phyloP scores from a whole-genome alignment of 164 flowering plant genomes.

The Macadamia integrifolia region DNA sequence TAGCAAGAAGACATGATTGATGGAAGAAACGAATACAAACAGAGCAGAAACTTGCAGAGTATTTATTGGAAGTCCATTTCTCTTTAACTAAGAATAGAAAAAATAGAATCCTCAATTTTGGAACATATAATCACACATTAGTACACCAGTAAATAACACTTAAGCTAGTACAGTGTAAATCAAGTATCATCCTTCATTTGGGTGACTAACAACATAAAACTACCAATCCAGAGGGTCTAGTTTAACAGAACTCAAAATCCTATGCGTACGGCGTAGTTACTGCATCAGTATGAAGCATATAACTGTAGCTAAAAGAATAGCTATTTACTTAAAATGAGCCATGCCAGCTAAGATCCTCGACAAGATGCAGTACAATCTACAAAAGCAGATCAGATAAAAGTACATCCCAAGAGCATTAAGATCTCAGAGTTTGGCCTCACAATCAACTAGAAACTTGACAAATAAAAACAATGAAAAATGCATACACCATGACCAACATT shows the following conservation, averaged over 20 bases:
- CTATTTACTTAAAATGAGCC: too few relatives aligned
- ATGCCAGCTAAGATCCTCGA: too few relatives aligned
- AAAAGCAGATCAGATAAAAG: background rate
- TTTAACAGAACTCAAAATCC: too few relatives aligned
- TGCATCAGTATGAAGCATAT: too few relatives aligned
- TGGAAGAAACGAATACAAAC: background rate
- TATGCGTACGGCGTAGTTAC: too few relatives aligned
- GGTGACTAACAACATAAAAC: background rate
- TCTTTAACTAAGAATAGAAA: too few relatives aligned
- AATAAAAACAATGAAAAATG: background rate
- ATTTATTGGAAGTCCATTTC: background rate
- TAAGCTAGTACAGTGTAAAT: too few relatives aligned
- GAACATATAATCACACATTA: too few relatives aligned
- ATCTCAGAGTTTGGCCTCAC: background rate
- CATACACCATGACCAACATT: background rate
- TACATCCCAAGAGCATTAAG: background rate
- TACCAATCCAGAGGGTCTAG: background rate
- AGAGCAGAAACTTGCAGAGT: background rate
- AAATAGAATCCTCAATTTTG: too few relatives aligned
- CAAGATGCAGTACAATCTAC: background rate
- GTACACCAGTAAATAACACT: too few relatives aligned
- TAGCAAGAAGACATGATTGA: background rate
- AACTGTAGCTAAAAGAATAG: too few relatives aligned
- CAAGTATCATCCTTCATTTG: too few relatives aligned
- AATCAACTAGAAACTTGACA: background rate